Evolutionary conservation across 108 stramenopile genomes (phyloP), one percentile per base, ranked within the genome.

Genomic region (Schizochytrium sp.): DNA sequence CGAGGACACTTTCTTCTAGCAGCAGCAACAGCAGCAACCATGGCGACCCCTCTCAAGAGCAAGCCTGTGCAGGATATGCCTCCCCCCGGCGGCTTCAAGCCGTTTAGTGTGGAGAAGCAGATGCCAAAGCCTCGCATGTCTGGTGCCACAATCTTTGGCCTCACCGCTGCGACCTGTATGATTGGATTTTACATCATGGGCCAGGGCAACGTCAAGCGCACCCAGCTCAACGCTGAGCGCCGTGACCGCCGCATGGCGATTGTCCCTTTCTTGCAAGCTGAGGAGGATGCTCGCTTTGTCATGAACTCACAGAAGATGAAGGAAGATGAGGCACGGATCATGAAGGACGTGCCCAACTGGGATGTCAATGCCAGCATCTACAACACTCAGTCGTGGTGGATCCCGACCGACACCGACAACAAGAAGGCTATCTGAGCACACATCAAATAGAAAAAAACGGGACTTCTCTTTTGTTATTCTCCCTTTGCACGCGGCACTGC

Each of bases 11-110:
- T 19, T 60, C 19, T 19, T 60, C 59, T n/a, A 19, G 59, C 59
- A 60, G 59, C 19, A n/a, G n/a, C 17, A 60, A n/a, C 17, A 60
- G 59, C 17, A 60, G 59, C 19, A 17, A 60, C 17, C 19, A 60
- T 83, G 76, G 76, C 76, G 50, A 42, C 28, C 0, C 47, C 47
- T 55, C 76, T 69, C 76, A 83, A 83, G 76, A 83, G 50, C 76
- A 83, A 55, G 76, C 88, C 5, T 3, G 61, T 69, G 64, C 88
- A 88, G 88, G 88, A 88, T 40, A 88, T 88, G 88, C 88, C 88
- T 60, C 88, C 88, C 28, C 61, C 88, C 47, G 88, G 88, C 61
- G 88, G 88, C 60, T 88, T 64, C 88, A 61, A 61, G 41, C 10
- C 38, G 12, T 42, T 88, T n/a, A 46, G 58, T 17, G 61, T 64